phyloP scores from a whole-genome alignment of 2,329 filamentous ascomycete genomes.

The Sclerotinia sclerotiorum region DNA sequence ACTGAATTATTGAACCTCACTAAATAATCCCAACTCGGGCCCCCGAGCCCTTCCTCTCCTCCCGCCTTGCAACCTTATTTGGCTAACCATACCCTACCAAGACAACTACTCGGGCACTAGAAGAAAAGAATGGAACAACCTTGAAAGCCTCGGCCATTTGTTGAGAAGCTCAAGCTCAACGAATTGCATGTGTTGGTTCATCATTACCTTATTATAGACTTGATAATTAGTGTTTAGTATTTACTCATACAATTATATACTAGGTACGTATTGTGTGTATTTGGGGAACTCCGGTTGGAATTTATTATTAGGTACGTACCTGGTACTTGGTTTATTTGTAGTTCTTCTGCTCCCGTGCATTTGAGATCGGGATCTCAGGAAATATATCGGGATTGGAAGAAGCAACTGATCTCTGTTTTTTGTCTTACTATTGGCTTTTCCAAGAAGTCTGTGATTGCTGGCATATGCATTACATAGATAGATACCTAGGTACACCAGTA shows the following conservation, averaged over 20 bases:
- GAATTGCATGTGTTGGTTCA: constrained; percentile 20
- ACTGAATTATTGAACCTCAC: not conserved
- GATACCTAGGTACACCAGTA: no score
- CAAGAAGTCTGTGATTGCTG: not conserved
- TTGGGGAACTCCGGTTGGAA: constrained; percentile 8
- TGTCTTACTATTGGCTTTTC: not conserved
- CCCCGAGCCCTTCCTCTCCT: not conserved
- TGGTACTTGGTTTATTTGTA: not conserved
- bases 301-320: not conserved
- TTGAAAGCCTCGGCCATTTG: constrained; percentile 18
- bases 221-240: no score
- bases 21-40: not conserved
- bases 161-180: constrained; percentile 22
- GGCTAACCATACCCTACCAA: not conserved
- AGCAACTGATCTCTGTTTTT: not conserved
- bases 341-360: no score
- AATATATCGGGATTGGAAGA: no score
- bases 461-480: not conserved
- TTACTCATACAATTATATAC: no score
- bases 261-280: not conserved
- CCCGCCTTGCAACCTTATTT: not conserved
- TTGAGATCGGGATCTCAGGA: no score
- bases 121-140: constrained; percentile 5
- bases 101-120: not conserved
- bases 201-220: not conserved